These are phyloP conservation scores for Blakeslea trispora DNA, from an alignment of 371 early-diverging fungal species.

Conservation along the genomic window DNA sequence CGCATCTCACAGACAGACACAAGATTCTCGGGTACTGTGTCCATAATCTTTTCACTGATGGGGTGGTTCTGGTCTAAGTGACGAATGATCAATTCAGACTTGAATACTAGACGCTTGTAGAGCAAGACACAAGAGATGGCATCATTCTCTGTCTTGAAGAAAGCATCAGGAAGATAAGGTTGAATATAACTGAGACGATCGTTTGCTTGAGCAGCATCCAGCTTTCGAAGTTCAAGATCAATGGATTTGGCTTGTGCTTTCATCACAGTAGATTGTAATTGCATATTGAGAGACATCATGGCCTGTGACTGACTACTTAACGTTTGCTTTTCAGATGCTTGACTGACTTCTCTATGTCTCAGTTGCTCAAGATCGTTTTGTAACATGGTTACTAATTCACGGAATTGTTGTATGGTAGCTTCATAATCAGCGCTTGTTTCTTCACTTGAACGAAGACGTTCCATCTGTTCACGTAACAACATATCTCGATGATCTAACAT, in stretches of 20 bases:
- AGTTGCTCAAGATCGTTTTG: constrained; percentile 77
- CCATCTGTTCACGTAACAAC: constrained; percentile 63
- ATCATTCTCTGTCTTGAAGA: constrained; percentile 80
- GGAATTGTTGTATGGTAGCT: constrained; percentile 84
- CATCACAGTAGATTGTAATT: constrained; percentile 78
- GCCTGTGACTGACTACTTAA: constrained; percentile 77
- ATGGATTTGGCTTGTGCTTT: constrained; percentile 89
- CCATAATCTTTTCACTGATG: constrained; percentile 59
- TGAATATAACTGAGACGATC: constrained; percentile 73
- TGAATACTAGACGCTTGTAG: constrained; percentile 80
- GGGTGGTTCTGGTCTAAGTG: constrained; percentile 75
- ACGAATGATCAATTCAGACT: constrained; percentile 74
- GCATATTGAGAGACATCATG: constrained; percentile 80
- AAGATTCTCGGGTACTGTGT: constrained; percentile 52
- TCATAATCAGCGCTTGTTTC: constrained; percentile 88
- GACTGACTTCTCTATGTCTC: constrained; percentile 62
- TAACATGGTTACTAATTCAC: constrained; percentile 77
- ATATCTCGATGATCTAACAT: constrained; percentile 65
- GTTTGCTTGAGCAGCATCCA: constrained; percentile 83
- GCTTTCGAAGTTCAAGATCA: constrained; percentile 85
- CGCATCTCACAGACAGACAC: constrained; percentile 64
- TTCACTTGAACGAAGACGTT: constrained; percentile 63
- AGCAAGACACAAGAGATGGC: constrained; percentile 76
- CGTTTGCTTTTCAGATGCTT: constrained; percentile 53
- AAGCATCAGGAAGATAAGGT: constrained; percentile 84